Evolutionary conservation across 495 filamentous ascomycete genomes (phyloP).

Genomic region (Xylaria sp.): DNA sequence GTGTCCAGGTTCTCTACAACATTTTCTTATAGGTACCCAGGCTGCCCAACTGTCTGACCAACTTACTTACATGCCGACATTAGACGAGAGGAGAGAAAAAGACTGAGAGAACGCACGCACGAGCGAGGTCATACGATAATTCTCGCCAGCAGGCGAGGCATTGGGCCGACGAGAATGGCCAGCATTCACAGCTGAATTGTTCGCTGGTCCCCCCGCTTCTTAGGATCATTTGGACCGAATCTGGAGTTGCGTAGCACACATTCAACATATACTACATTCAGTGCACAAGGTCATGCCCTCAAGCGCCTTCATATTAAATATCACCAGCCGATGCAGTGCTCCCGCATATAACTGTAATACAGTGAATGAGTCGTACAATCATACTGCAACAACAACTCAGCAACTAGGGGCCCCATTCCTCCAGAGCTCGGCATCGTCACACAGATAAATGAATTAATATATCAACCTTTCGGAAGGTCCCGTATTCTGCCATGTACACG

Average conservation of each 20-base stretch:
- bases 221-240: not conserved
- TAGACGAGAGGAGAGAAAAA: not conserved
- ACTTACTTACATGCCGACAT: not conserved
- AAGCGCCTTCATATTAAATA: not conserved
- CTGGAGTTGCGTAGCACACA: not conserved
- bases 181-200: not conserved
- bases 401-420: not conserved
- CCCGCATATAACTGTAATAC: not conserved
- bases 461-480: not conserved
- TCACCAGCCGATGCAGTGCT: not conserved
- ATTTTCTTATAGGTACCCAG: not conserved
- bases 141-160: not conserved
- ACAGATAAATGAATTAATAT: conserved; percentile 23
- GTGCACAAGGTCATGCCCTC: conserved; percentile 2
- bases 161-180: not conserved
- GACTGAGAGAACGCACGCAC: not conserved
- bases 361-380: not conserved
- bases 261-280: not conserved
- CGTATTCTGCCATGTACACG: conserved; percentile 8
- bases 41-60: not conserved
- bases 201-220: not conserved
- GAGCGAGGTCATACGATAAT: not conserved
- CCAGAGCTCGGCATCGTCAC: not conserved
- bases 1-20: not conserved
- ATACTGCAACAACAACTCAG: not conserved